Percentiles rank a stretch among this genome's conserved stretches.
Evolutionary conservation across 768 basidiomycete genomes (phyloP).

Genomic region (Cystofilobasidium macerans): DNA sequence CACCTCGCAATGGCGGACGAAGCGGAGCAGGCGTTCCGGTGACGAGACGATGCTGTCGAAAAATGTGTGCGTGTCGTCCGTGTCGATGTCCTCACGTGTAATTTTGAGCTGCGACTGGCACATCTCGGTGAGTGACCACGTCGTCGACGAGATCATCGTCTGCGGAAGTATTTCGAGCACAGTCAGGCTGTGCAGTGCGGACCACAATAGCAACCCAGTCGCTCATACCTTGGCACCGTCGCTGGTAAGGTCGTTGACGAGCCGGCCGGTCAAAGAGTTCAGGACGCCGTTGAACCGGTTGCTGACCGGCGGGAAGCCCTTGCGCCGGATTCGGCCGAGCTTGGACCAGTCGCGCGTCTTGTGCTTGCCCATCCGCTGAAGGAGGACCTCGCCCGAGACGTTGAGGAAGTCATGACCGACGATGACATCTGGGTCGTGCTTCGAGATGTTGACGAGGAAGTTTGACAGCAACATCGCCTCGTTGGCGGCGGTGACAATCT

Average conservation of each 20-base stretch:
- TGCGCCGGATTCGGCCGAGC: constrained; percentile 72
- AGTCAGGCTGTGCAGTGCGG: background rate
- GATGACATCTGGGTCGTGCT: constrained; percentile 85
- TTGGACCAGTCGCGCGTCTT: constrained; percentile 91
- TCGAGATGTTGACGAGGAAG: constrained; percentile 65
- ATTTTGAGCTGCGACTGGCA: constrained; percentile 75
- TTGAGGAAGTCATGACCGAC: constrained; percentile 91
- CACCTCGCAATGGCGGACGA: constrained; percentile 84
- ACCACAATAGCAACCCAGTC: no score
- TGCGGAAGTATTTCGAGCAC: no score
- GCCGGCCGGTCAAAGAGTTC: constrained; percentile 66
- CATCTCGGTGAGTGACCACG: constrained; percentile 98
- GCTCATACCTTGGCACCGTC: constrained; percentile 85
- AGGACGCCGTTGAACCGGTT: constrained; percentile 56
- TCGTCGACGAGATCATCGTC: constrained; percentile 95
- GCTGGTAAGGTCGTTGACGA: constrained; percentile 85
- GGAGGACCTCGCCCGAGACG: constrained; percentile 74
- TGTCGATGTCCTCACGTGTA: constrained; percentile 85
- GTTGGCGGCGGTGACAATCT: constrained; percentile 61
- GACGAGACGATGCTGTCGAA: constrained; percentile 70
- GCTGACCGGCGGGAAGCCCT: constrained; percentile 44
- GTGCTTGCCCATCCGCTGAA: constrained; percentile 80
- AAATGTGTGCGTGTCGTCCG: constrained; percentile 83
- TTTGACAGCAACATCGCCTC: constrained; percentile 77
- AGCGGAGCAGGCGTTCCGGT: constrained; percentile 69